Evolutionary conservation across 1,139 yeast species (phyloP), one percentile per base, ranked within the genome.

Genomic region (Kodamaea suecica): DNA sequence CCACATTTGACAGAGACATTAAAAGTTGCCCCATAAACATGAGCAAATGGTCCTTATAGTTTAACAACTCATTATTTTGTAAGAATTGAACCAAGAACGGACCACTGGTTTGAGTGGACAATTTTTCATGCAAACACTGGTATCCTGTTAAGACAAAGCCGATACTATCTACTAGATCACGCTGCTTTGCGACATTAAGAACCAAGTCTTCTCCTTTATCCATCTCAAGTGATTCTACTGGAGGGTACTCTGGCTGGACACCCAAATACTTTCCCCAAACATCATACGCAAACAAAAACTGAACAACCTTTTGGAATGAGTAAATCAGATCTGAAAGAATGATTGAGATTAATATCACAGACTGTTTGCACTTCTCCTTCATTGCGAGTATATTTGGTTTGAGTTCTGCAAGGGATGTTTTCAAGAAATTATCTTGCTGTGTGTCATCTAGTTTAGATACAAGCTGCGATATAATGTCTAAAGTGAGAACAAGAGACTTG

Each of bases 1-100:
- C 95, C 24, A 76, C 59, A 35, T 69, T 69, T 0, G 95, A 78
- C 0, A 86, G 70, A 0, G 82, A 72, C 55, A 81, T 77, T 35
- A 88, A 66, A 3, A 85, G 67, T 52, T 77, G 83, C 10, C 87
- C 78, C 44, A 85, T 57, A 33, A 81, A 66, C 36, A 80, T 75
- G 27, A 86, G 61, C 13, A 88, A 61, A 33, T 77, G 77, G 48
- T 87, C 95, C 49, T 84, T 84, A 52, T 63, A 73, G 1, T 52
- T 45, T 10, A 56, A 41, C 37, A 81, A 51, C 11, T 67, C 61
- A 36, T 41, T 37, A 12, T 30, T 41, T 9, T 39, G 29, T 12
- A 38, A 21, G 27, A 48, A 47, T n/a, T 43, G 45, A 4, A 34
- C 40, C 10, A 40, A 34, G 29, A 35, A 46, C 23, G 42, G 45